phyloP scores from a whole-genome alignment of 2,329 filamentous ascomycete species.

The Onygenales sp. region DNA sequence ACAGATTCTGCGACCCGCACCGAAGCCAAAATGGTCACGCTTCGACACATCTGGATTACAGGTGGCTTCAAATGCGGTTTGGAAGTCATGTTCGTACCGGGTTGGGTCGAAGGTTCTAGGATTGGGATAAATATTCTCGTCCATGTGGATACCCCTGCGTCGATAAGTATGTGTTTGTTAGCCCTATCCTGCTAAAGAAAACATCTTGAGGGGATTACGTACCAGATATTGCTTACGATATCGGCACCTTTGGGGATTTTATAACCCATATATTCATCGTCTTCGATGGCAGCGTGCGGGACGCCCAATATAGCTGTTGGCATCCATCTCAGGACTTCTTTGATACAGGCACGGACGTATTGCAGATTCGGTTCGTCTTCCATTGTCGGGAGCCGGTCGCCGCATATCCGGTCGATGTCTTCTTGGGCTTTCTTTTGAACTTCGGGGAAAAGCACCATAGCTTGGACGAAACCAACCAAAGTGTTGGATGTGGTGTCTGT shows the following conservation, averaged over 20 bases:
- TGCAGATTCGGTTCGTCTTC: constrained; percentile 28
- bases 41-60: constrained; percentile 14
- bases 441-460: constrained; percentile 33
- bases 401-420: constrained; percentile 31
- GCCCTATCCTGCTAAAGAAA: too few relatives aligned
- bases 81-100: constrained; percentile 15
- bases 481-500: constrained; percentile 16
- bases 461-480: not conserved
- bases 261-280: constrained; percentile 42
- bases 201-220: not conserved
- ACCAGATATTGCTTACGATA: constrained; percentile 41
- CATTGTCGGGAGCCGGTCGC: constrained; percentile 24
- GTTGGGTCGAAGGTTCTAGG: constrained; percentile 24
- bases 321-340: constrained; percentile 29
- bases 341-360: constrained; percentile 28
- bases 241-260: constrained; percentile 35
- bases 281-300: constrained; percentile 40
- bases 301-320: constrained; percentile 37
- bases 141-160: constrained; percentile 37
- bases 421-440: constrained; percentile 38
- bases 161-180: not conserved
- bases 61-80: constrained; percentile 25
- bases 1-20: constrained; percentile 16
- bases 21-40: constrained; percentile 35
- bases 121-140: constrained; percentile 30